These are phyloP conservation scores for Rhizoctonia solani DNA, from an alignment of 1,284 basidiomycete species.

Conservation along the genomic window DNA sequence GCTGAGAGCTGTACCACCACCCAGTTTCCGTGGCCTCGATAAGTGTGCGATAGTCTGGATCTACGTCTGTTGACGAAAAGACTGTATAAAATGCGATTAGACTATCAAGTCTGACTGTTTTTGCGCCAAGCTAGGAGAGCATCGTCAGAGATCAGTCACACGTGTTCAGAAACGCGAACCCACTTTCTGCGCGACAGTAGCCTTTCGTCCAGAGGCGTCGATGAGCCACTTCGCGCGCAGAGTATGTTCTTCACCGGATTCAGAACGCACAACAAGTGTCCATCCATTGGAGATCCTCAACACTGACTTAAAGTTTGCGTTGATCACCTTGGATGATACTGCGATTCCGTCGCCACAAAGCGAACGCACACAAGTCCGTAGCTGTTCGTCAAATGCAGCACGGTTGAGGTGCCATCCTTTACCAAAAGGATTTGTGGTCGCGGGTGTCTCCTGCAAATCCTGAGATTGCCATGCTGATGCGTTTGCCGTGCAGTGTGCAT, in stretches of 20 bases:
- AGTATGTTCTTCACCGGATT: conserved; percentile 1
- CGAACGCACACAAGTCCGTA: conserved; percentile 40
- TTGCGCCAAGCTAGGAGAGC: conserved; percentile 44
- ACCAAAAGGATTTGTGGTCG: conserved; percentile 43
- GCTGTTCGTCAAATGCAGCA: conserved; percentile 45
- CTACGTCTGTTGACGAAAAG: conserved; percentile 39
- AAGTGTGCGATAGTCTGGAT: conserved; percentile 45
- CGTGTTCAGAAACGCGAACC: conserved; percentile 38
- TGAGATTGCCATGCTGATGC: conserved; percentile 46
- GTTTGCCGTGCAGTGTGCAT: conserved; percentile 45
- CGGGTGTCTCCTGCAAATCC: conserved; percentile 44
- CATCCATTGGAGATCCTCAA: conserved; percentile 20
- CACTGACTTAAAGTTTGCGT: conserved; percentile 32
- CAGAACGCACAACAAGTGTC: conserved; percentile 1
- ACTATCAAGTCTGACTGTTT: conserved; percentile 41
- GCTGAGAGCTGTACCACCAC: conserved; percentile 48
- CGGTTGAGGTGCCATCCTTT: conserved; percentile 47
- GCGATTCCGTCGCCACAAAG: not conserved
- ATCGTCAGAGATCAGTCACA: not conserved
- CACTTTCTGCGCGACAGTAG: conserved; percentile 45
- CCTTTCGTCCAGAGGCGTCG: conserved; percentile 48
- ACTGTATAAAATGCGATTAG: conserved; percentile 47
- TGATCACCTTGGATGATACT: conserved; percentile 12
- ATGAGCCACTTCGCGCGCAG: conserved; percentile 45
- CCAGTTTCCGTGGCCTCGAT: conserved; percentile 47